phyloP scores from a whole-genome alignment of 1,284 basidiomycete species.

The Rhodotorula sp. region DNA sequence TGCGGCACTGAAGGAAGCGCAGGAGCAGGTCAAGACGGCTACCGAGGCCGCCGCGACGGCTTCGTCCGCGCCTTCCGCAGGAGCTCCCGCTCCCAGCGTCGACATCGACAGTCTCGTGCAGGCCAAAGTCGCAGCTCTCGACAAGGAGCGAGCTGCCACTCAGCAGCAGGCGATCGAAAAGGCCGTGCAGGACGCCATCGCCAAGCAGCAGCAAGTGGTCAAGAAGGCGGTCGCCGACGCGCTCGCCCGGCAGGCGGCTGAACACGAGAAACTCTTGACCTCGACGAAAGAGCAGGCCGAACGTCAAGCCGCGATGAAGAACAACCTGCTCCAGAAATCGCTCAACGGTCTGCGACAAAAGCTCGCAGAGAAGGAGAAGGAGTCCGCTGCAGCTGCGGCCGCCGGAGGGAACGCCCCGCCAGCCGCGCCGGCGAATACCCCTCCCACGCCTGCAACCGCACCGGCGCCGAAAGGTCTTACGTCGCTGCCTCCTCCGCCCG shows the following conservation, averaged over 20 bases:
- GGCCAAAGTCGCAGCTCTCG: slow-evolving; percentile 29
- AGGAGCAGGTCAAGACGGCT: slow-evolving; percentile 15
- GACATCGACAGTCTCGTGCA: slow-evolving; percentile 34
- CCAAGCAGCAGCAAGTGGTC: slow-evolving; percentile 24
- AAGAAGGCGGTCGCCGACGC: slow-evolving; percentile 27
- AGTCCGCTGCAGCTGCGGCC: not conserved
- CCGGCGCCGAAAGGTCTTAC: not conserved
- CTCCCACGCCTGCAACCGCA: not conserved
- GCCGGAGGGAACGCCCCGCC: not conserved
- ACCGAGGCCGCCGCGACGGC: slow-evolving; percentile 7
- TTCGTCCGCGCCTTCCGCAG: not conserved
- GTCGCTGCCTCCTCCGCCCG: not conserved
- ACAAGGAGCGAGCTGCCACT: slow-evolving; percentile 20
- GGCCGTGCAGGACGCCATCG: slow-evolving; percentile 19
- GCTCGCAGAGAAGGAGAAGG: slow-evolving; percentile 1
- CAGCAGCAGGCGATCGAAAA: slow-evolving; percentile 31
- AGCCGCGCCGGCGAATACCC: not conserved
- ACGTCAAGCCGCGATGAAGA: slow-evolving; percentile 30
- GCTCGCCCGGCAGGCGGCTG: slow-evolving; percentile 24
- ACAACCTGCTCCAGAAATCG: slow-evolving; percentile 26
- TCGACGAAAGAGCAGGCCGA: slow-evolving; percentile 30
- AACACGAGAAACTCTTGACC: slow-evolving; percentile 22
- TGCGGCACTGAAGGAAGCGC: slow-evolving; percentile 32
- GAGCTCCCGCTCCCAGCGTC: slow-evolving; percentile 4
- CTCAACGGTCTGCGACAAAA: slow-evolving; percentile 18